phyloP scores from a whole-genome alignment of 1,284 basidiomycete genomes.

The Cryptococcus sp. region DNA sequence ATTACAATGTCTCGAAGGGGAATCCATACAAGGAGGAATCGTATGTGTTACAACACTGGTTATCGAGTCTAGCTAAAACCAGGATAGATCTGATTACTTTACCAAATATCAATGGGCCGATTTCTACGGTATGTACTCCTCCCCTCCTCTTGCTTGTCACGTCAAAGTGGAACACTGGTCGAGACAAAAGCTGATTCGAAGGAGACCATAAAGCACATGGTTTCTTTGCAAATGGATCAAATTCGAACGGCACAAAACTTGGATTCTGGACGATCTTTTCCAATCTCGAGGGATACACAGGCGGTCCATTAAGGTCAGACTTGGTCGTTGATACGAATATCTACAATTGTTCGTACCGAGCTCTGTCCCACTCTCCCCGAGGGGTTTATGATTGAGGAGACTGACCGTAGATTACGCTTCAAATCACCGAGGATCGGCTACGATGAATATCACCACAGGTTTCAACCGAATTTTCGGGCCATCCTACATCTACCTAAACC shows the following conservation, averaged over 20 bases:
- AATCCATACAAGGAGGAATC: conserved; percentile 9
- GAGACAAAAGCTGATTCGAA: background rate
- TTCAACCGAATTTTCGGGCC: conserved; percentile 39
- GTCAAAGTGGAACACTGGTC: too few species aligned
- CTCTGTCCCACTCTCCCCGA: too few species aligned
- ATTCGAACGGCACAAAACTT: conserved; percentile 18
- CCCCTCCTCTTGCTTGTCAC: too few species aligned
- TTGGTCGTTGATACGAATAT: conserved; percentile 32
- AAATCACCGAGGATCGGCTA: conserved; percentile 34
- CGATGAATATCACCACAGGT: conserved; percentile 30
- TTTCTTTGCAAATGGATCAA: conserved; percentile 32
- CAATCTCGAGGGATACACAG: conserved; percentile 32
- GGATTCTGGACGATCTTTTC: conserved; percentile 38
- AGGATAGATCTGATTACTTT: conserved; percentile 27
- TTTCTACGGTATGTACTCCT: conserved; percentile 5
- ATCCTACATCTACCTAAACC: conserved; percentile 15
- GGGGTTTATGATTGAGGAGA: background rate
- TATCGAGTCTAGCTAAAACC: background rate
- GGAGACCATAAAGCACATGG: conserved; percentile 29
- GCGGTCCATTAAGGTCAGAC: conserved; percentile 29
- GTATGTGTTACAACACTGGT: background rate
- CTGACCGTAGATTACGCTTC: conserved; percentile 9
- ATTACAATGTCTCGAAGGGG: conserved; percentile 15
- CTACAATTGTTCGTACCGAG: conserved; percentile 26
- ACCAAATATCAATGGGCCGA: conserved; percentile 35